Evolutionary conservation across 768 basidiomycete genomes (phyloP), one percentile per base, ranked within the genome.

Genomic region (Crassisporium funariophilum): DNA sequence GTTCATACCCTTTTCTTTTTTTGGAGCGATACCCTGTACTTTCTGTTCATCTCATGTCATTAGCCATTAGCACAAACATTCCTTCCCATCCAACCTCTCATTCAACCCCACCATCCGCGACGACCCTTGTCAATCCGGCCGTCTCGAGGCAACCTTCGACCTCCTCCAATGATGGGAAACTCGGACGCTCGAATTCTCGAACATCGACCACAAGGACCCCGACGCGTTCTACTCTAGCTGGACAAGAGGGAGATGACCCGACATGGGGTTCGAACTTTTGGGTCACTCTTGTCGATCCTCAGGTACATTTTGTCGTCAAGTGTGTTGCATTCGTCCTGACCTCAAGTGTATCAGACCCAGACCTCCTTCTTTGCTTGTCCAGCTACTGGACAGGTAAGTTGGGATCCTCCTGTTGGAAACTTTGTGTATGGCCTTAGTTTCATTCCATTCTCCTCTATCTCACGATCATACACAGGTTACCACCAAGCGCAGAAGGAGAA

Each of bases 261-360:
- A 78, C 77, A 21, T 94, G 91, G 91, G 91, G 91, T 4, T 81
- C 87, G 20, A 86, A 92, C 64, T 95, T 97, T 63, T 97, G 94
- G 94, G 91, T 95, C 5, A 95, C 94, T 5, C 75, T 95, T 42
- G 79, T 88, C 38, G 93, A 97, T 75, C 94, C 94, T 20, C 83
- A 89, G 77, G 93, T 89, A 63, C 55, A 77, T 76, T 51, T 31
- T 42, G 39, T 22, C 31, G 29, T 16, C 35, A 48, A 33, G 24
- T 46, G 31, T 46, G 21, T 53, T 39, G 15, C 19, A 5, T 25
- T 33, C 33, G 20, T 43, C 23, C 33, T 21, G 17, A 17, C 20
- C 16, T 25, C 33, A 20, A 15, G 20, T 22, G 37, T n/a, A 33
- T 27, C 56, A 81, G 79, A 78, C 76, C 29, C 76, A 74, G 61